Percentiles rank a stretch among this genome's conserved stretches.
These are phyloP conservation scores for Fusarium nelsonii DNA, from an alignment of 2,329 filamentous ascomycete genomes.

Conservation along the genomic window DNA sequence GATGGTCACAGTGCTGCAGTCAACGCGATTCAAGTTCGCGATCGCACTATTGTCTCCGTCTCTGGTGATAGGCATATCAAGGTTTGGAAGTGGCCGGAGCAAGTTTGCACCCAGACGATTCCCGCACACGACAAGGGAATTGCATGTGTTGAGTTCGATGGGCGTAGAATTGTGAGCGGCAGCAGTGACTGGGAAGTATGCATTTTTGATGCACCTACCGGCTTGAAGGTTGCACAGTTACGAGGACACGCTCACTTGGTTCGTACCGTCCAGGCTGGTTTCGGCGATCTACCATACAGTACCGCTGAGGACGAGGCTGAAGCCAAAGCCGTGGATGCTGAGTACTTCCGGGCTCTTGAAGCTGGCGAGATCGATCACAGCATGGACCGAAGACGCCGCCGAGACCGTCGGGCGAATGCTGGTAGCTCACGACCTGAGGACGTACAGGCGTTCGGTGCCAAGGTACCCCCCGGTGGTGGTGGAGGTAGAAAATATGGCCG, in stretches of 20 bases:
- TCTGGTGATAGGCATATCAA: slow-evolving; percentile 95
- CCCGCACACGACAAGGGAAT: slow-evolving; percentile 94
- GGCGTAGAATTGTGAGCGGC: slow-evolving; percentile 91
- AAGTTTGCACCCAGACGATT: slow-evolving; percentile 80
- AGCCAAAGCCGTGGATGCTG: slow-evolving; percentile 78
- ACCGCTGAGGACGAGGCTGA: slow-evolving; percentile 78
- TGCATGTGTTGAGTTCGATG: slow-evolving; percentile 97
- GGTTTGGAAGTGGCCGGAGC: slow-evolving; percentile 90
- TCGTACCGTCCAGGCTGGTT: slow-evolving; percentile 93
- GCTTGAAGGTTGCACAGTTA: slow-evolving; percentile 89
- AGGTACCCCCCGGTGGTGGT: slow-evolving; percentile 89
- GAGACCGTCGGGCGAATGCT: slow-evolving; percentile 68
- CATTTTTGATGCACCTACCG: slow-evolving; percentile 89
- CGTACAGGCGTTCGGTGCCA: slow-evolving; percentile 84
- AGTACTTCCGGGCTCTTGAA: slow-evolving; percentile 74
- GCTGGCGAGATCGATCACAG: slow-evolving; percentile 61
- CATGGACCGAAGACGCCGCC: slow-evolving; percentile 50
- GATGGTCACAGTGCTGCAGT: slow-evolving; percentile 91
- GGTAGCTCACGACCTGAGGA: slow-evolving; percentile 81
- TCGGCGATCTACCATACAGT: slow-evolving; percentile 87
- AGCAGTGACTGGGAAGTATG: slow-evolving; percentile 97
- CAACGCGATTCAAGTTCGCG: slow-evolving; percentile 93
- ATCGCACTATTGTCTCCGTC: slow-evolving; percentile 89
- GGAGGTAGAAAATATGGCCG: slow-evolving; percentile 89
- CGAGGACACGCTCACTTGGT: slow-evolving; percentile 86